Evolutionary conservation across 75 land plant genomes (phyloP).

Genomic region (Sequoiadendron giganteum): DNA sequence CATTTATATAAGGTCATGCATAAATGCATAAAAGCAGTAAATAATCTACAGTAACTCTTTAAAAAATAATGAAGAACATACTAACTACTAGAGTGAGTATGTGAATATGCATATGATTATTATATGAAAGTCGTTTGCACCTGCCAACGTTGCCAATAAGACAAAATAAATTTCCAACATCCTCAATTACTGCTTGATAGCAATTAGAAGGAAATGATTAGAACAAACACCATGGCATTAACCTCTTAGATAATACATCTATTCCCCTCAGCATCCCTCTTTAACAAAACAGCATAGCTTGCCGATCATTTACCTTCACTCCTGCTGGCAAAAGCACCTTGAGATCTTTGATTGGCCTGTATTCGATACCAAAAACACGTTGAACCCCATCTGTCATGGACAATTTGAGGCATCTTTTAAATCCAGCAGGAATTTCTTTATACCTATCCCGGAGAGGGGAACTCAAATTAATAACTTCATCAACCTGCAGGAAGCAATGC

Average conservation of each 20-base stretch:
- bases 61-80: neutral
- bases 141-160: neutral
- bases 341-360: slow-evolving; percentile 79
- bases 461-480: slow-evolving; percentile 78
- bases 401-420: slow-evolving; percentile 79
- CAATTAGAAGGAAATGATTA: neutral
- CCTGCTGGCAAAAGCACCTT: slow-evolving; percentile 78
- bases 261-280: neutral
- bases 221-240: slow-evolving; percentile 1
- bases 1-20: neutral
- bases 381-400: slow-evolving; percentile 93
- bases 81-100: neutral
- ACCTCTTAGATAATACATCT: neutral
- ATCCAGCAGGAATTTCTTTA: slow-evolving; percentile 54
- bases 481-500: slow-evolving; percentile 54
- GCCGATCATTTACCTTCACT: slow-evolving; percentile 54
- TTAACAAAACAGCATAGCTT: neutral
- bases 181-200: neutral
- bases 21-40: neutral
- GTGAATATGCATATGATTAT: neutral
- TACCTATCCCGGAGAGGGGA: slow-evolving; percentile 71
- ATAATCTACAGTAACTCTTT: neutral
- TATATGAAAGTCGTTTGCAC: neutral
- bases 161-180: neutral
- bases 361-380: slow-evolving; percentile 90